Evolutionary conservation across 2,329 filamentous ascomycete species (phyloP).

Genomic region (Rhynchosporium agropyri): DNA sequence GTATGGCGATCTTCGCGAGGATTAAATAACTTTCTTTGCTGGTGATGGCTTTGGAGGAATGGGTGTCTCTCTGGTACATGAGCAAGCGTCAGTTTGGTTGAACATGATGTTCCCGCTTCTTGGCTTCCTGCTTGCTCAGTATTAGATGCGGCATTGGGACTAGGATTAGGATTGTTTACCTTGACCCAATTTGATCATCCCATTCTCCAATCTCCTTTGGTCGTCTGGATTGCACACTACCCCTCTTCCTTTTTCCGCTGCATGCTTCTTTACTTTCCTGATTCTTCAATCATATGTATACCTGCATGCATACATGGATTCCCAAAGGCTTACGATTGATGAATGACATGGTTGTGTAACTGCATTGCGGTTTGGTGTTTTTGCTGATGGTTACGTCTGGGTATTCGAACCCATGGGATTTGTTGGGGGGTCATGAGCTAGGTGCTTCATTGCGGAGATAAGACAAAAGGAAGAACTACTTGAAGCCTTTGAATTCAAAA

Average conservation of each 20-base stretch:
- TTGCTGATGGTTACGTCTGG: neutral
- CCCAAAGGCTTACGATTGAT: neutral
- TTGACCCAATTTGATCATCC: too few relatives aligned
- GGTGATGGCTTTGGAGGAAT: neutral
- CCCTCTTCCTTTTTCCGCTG: too few relatives aligned
- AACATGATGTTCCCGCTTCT: conserved; percentile 7
- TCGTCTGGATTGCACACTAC: too few relatives aligned
- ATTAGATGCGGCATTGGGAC: neutral
- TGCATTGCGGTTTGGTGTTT: neutral
- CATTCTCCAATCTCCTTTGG: too few relatives aligned
- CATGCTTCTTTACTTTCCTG: neutral
- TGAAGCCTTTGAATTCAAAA: too few relatives aligned
- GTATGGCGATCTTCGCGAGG: conserved; percentile 94
- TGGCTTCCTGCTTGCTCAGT: neutral
- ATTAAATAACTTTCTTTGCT: conserved; percentile 50
- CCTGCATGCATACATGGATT: neutral
- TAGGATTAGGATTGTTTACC: too few relatives aligned
- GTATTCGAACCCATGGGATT: neutral
- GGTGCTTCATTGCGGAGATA: too few relatives aligned
- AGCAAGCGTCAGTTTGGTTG: neutral
- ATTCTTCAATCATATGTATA: neutral
- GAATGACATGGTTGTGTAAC: neutral
- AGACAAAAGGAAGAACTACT: too few relatives aligned
- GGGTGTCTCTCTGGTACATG: neutral
- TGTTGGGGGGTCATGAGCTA: neutral